phyloP scores from a whole-genome alignment of 2,329 filamentous ascomycete genomes.

The Anisogramma anomala region DNA sequence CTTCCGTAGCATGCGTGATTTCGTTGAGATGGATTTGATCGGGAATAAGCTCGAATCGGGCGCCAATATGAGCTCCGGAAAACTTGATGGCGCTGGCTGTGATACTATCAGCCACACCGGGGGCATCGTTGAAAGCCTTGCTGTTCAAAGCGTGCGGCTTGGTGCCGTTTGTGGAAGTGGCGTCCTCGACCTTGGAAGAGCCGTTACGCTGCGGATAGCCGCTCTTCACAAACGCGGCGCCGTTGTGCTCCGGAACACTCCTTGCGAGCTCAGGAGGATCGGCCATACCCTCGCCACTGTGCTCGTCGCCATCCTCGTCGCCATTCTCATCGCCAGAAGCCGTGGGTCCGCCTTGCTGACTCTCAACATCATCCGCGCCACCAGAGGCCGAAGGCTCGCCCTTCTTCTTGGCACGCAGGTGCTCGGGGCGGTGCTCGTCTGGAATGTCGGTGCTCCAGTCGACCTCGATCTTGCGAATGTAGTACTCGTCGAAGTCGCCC shows the following conservation, averaged over 20 bases:
- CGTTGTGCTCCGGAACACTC: no score
- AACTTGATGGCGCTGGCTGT: background rate
- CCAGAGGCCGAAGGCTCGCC: background rate
- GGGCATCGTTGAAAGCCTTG: background rate
- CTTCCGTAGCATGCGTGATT: background rate
- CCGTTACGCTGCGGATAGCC: no score
- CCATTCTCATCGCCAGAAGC: background rate
- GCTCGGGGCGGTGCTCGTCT: conserved; percentile 7
- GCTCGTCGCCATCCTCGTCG: no score
- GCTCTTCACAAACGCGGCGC: background rate
- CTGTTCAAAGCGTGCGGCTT: background rate
- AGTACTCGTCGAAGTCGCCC: conserved; percentile 39
- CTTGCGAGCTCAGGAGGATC: no score
- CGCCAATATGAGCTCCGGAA: background rate
- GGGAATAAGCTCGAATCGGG: background rate
- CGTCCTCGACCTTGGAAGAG: background rate
- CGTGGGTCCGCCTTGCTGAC: background rate
- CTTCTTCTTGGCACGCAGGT: background rate
- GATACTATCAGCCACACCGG: background rate
- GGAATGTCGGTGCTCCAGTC: conserved; percentile 30
- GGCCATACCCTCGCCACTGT: no score
- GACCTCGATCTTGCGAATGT: conserved; percentile 32
- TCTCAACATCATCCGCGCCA: no score
- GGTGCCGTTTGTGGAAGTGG: background rate
- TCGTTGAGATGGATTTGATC: background rate